A percentile compares a stretch with the other conserved stretches of the same genome.
Evolutionary conservation across 2,329 filamentous ascomycete genomes (phyloP).

Genomic region (Pseudopyricularia javanii): DNA sequence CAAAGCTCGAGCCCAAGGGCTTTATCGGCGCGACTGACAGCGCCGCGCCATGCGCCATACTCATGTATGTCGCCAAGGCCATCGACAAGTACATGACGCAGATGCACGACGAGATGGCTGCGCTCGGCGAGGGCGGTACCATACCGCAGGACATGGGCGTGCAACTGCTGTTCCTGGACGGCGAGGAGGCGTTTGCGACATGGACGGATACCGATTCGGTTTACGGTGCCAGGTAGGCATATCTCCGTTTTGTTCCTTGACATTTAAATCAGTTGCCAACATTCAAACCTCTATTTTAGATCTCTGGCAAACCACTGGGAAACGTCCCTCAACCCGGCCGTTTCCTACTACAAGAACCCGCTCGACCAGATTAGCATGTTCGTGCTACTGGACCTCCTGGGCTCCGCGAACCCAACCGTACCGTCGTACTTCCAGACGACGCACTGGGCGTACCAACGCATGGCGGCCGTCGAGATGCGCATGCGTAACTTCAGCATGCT

Average conservation of each 20-base stretch:
- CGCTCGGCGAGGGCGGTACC: conserved; percentile 34
- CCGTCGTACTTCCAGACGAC: conserved; percentile 84
- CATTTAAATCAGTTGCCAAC: neutral
- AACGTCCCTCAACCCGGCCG: conserved; percentile 46
- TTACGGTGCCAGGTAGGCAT: conserved; percentile 58
- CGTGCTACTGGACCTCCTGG: conserved; percentile 82
- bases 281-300: conserved; percentile 15
- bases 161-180: conserved; percentile 70
- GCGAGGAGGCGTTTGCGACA: conserved; percentile 64
- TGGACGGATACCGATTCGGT: conserved; percentile 67
- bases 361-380: conserved; percentile 68
- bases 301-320: conserved; percentile 67
- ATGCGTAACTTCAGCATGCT: conserved; percentile 56
- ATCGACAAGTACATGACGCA: conserved; percentile 60
- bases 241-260: neutral
- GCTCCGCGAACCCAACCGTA: conserved; percentile 52
- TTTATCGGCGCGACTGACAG: conserved; percentile 81
- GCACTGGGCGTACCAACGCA: conserved; percentile 79
- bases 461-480: conserved; percentile 63
- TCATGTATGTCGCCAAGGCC: conserved; percentile 63
- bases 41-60: conserved; percentile 72
- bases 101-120: conserved; percentile 62
- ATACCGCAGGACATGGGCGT: conserved; percentile 61
- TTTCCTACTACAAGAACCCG: conserved; percentile 56
- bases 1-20: conserved; percentile 56